These are phyloP conservation scores for Calonectria pauciramosa DNA, from an alignment of 2,329 filamentous ascomycete species.

Conservation along the genomic window DNA sequence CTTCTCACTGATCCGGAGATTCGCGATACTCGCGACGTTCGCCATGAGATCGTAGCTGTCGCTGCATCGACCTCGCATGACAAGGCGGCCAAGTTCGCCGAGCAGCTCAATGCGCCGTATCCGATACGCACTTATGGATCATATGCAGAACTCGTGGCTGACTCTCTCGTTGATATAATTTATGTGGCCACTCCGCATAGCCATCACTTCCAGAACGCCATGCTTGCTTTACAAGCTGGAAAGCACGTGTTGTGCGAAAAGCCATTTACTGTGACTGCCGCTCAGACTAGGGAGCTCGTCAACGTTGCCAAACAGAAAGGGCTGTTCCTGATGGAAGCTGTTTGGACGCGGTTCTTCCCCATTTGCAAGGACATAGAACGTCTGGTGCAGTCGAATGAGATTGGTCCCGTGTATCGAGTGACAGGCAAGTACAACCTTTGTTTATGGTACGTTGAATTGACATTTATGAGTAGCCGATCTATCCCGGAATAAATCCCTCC, in stretches of 20 bases:
- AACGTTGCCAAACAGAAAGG: not conserved
- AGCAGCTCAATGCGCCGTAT: not conserved
- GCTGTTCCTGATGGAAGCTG: not conserved
- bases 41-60: not conserved
- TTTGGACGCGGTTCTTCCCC: not conserved
- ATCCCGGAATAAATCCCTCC: not conserved
- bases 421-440: not conserved
- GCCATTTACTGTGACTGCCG: not conserved
- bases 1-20: not conserved
- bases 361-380: not conserved
- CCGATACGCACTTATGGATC: not conserved
- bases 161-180: not conserved
- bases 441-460: not conserved
- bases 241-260: constrained; percentile 5
- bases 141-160: not conserved
- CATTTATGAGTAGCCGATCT: not conserved
- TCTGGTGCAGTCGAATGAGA: not conserved
- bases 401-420: not conserved
- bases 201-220: not conserved
- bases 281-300: not conserved
- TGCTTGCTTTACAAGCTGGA: not conserved
- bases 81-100: not conserved
- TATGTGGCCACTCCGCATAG: constrained; percentile 1
- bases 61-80: not conserved
- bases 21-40: constrained; percentile 2